These are phyloP conservation scores for Aphanomyces euteiches DNA, from an alignment of 352 stramenopile genomes.

Conservation along the genomic window DNA sequence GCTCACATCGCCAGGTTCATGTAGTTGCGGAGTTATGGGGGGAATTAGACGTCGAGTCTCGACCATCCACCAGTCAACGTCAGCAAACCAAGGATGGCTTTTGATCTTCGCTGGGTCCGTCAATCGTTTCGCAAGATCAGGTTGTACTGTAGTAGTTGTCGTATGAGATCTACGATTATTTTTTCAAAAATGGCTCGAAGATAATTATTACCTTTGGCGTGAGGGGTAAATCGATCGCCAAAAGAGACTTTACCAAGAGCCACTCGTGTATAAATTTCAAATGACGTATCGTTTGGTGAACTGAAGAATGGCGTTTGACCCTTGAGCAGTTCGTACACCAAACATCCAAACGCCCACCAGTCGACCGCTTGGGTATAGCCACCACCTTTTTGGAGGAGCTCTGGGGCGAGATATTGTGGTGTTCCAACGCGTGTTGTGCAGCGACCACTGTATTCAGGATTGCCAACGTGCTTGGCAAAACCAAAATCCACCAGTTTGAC, in stretches of 20 bases:
- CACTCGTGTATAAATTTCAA: constrained; percentile 82
- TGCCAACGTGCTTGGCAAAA: constrained; percentile 48
- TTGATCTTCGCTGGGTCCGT: constrained; percentile 49
- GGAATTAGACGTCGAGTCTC: constrained; percentile 42
- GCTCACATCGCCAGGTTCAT: constrained; percentile 44
- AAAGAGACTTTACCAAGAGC: constrained; percentile 47
- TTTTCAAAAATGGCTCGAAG: constrained; percentile 30
- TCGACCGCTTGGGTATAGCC: constrained; percentile 75
- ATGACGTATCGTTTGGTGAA: constrained; percentile 78
- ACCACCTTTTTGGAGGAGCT: constrained; percentile 44
- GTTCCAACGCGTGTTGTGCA: constrained; percentile 59
- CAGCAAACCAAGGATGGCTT: constrained; percentile 56
- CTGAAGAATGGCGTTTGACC: constrained; percentile 73
- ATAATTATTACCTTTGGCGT: constrained; percentile 29
- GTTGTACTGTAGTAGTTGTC: constrained; percentile 57
- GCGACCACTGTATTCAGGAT: constrained; percentile 36
- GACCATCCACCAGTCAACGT: constrained; percentile 64
- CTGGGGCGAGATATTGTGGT: constrained; percentile 64
- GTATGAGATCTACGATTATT: constrained; percentile 58
- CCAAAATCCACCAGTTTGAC: constrained; percentile 69
- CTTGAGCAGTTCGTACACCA: constrained; percentile 77
- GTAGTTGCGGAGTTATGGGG: constrained; percentile 45
- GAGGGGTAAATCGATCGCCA: constrained; percentile 42
- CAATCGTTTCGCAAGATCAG: constrained; percentile 50
- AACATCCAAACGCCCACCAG: constrained; percentile 80